phyloP scores from a whole-genome alignment of 2,329 filamentous ascomycete species.

The Venturia asperata region DNA sequence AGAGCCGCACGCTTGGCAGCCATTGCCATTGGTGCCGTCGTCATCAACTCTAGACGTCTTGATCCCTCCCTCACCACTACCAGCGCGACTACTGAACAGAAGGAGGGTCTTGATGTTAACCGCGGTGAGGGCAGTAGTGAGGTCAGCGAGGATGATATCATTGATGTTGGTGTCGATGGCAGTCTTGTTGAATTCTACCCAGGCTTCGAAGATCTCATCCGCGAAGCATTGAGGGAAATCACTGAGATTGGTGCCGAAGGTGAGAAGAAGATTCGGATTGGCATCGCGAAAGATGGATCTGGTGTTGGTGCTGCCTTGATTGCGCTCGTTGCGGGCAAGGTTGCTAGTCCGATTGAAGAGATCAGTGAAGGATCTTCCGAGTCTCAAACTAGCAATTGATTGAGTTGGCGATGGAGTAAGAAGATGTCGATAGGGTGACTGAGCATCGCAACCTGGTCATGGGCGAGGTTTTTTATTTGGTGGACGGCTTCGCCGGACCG shows the following conservation, averaged over 20 bases:
- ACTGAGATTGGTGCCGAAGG: constrained; percentile 70
- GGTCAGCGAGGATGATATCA: constrained; percentile 54
- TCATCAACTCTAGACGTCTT: constrained; percentile 72
- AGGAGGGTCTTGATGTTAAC: constrained; percentile 27
- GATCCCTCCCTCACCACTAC: constrained; percentile 29
- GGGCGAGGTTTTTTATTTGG: no score
- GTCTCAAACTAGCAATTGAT: not conserved
- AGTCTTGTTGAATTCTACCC: constrained; percentile 95
- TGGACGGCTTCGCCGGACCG: no score
- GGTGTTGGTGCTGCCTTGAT: constrained; percentile 94
- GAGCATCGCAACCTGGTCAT: no score
- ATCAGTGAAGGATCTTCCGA: constrained; percentile 1
- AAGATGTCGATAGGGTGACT: not conserved
- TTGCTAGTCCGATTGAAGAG: constrained; percentile 30
- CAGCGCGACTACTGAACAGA: constrained; percentile 30
- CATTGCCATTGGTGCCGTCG: constrained; percentile 77
- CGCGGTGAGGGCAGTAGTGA: constrained; percentile 24
- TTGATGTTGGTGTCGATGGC: constrained; percentile 92
- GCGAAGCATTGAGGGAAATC: constrained; percentile 70
- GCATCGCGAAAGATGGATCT: constrained; percentile 93
- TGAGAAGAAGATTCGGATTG: constrained; percentile 82
- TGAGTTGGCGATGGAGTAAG: not conserved
- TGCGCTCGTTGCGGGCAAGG: constrained; percentile 74
- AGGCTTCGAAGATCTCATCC: constrained; percentile 79
- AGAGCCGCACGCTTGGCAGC: constrained; percentile 83